Base-by-base conservation (phyloP, 2,329 filamentous ascomycete species). In the Teratosphaeria epicoccoides region DNA sequence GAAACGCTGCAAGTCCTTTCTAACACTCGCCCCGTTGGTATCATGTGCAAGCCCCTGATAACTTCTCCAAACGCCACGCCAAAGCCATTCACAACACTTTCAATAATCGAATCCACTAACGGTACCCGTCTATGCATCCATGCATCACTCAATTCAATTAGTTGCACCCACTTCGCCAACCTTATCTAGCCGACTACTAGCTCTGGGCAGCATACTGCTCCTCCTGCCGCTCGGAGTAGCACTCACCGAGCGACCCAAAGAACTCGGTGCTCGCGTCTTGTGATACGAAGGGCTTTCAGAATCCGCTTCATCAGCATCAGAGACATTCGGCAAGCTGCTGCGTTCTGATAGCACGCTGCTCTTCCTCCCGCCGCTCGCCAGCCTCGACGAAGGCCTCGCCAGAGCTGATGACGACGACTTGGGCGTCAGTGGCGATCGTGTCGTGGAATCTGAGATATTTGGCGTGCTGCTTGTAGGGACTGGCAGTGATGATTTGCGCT, bases 231-330 rank as follows among this genome's bases (percentile, higher is more conserved):
- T 53, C 20, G 50, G 46, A 11, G 23, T 48, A 14, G 12, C 43
- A 10, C 24, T 37, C 11, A 44, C 7, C 14, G 33, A 17, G n/a
- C 33, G 17, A 17, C 33, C 53, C 24, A 51, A 33, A 9, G 54
- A 53, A 46, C 55, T 60, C 3, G 57, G 55, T n/a, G 59, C 50
- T 26, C 58, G 46, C 22, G 54, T 20, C 29, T 49, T 54, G 49
- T 61, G 57, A 44, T 59, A 57, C 6, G 51, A 28, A 3, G 59
- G 60, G 22, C 56, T 55, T 33, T 63, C 61, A 20, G 53, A 61
- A 26, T 66, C 63, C 7, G 62, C 62, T 37, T 66, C 63, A 37
- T 66, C 61, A 2, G 60, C 62, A 49, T 54, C 54, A 12, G 49
- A 25, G 24, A 52, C 43, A 14, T 44, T 46, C 6, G 52, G 43